Evolutionary conservation across 2,329 filamentous ascomycete species (phyloP).

Genomic region (Ophiocordyceps camponoti-rufipedis): DNA sequence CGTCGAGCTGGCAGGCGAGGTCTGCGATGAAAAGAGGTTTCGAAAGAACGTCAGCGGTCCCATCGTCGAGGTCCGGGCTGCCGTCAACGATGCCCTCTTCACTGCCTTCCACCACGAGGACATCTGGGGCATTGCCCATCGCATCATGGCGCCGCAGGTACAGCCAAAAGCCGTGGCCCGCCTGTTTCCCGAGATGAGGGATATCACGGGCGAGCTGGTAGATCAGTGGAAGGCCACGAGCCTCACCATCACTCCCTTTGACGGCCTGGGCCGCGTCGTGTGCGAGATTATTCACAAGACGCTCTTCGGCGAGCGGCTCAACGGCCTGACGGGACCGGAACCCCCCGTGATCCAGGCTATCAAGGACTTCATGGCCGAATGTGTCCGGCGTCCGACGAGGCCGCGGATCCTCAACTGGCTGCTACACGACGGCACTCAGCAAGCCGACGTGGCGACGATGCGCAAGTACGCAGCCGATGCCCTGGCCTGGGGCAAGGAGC

Average conservation of each 20-base stretch:
- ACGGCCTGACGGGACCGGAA: conserved; percentile 24
- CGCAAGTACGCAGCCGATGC: conserved; percentile 36
- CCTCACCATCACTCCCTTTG: conserved; percentile 24
- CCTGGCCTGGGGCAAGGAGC: conserved; percentile 32
- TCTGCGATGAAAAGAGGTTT: conserved; percentile 34
- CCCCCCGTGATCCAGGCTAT: conserved; percentile 33
- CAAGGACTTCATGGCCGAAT: conserved; percentile 35
- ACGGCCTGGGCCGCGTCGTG: conserved; percentile 34
- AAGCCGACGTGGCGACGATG: conserved; percentile 32
- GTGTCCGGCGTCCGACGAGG: conserved; percentile 33
- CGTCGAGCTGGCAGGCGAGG: conserved; percentile 25
- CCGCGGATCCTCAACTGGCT: conserved; percentile 33
- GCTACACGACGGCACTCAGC: conserved; percentile 32
- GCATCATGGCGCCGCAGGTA: conserved; percentile 30
- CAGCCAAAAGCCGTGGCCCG: conserved; percentile 12
- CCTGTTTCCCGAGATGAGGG: conserved; percentile 26
- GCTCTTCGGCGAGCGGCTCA: conserved; percentile 31
- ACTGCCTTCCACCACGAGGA: conserved; percentile 29
- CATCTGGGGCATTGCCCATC: conserved; percentile 31
- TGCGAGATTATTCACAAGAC: conserved; percentile 30
- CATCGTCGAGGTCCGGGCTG: conserved; percentile 30
- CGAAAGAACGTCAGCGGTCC: conserved; percentile 34
- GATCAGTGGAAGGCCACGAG: conserved; percentile 24
- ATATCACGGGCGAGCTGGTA: conserved; percentile 27
- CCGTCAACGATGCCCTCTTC: conserved; percentile 32